Conservation (phyloP, 208 protist genomes). For the Acanthamoeba divionensis region DNA sequence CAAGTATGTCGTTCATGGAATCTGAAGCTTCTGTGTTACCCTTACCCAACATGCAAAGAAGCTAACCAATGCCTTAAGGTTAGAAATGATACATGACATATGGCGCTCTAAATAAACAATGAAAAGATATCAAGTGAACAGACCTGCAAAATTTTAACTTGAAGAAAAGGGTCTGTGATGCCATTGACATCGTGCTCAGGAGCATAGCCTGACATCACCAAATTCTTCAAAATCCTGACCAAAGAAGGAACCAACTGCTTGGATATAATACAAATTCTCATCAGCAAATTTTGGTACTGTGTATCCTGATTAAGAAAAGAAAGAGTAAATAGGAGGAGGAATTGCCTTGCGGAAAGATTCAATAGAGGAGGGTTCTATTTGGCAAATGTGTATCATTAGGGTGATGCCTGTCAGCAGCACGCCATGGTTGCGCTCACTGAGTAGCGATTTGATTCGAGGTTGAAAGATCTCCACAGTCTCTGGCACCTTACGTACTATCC, state of each 20-base stretch:
- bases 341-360: neutral
- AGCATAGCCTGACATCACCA: slow-evolving; percentile 91
- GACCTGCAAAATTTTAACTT: slow-evolving; percentile 88
- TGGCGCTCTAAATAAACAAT: too few relatives aligned
- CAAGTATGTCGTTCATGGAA: slow-evolving; percentile 95
- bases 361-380: slow-evolving; percentile 23
- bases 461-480: slow-evolving; percentile 94
- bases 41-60: slow-evolving; percentile 93
- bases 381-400: slow-evolving; percentile 88
- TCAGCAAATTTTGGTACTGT: too few relatives aligned
- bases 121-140: too few relatives aligned
- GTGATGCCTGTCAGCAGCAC: slow-evolving; percentile 89
- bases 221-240: slow-evolving; percentile 91
- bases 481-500: slow-evolving; percentile 88
- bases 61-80: too few relatives aligned
- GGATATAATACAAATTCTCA: too few relatives aligned
- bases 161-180: slow-evolving; percentile 97
- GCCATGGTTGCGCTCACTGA: slow-evolving; percentile 77
- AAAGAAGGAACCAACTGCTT: slow-evolving; percentile 84
- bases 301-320: neutral
- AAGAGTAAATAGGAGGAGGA: neutral
- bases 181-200: slow-evolving; percentile 93
- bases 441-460: slow-evolving; percentile 62
- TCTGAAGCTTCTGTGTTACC: slow-evolving; percentile 90
- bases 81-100: too few relatives aligned